Evolutionary conservation across 192 early-diverging fungal species (phyloP).

Genomic region (Oehlia diaphana): DNA sequence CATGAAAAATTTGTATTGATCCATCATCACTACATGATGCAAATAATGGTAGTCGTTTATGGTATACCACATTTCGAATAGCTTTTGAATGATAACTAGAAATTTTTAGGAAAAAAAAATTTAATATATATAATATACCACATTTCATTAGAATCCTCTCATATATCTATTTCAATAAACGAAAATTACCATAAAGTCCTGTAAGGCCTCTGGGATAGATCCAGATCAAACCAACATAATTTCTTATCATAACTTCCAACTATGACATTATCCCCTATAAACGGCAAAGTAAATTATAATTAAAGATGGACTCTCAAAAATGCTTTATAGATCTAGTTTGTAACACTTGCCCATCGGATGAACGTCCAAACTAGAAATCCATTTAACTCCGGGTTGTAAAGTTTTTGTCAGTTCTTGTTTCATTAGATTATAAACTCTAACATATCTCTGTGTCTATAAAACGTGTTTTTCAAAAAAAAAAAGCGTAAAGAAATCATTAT

Average conservation of each 20-base stretch:
- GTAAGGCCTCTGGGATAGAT: slow-evolving; percentile 90
- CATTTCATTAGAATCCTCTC: no score
- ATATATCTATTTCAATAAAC: no score
- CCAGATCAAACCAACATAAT: slow-evolving; percentile 97
- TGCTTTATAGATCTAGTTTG: not conserved
- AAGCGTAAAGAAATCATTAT: no score
- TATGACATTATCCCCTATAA: slow-evolving; percentile 83
- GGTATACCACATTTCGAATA: slow-evolving; percentile 85
- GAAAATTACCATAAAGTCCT: slow-evolving; percentile 74
- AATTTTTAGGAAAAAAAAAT: not conserved
- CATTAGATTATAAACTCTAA: slow-evolving; percentile 91
- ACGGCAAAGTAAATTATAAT: slow-evolving; percentile 5
- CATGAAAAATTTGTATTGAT: slow-evolving; percentile 93
- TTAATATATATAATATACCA: not conserved
- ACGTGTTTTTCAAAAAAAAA: not conserved
- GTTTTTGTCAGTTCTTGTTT: slow-evolving; percentile 84
- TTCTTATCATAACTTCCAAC: slow-evolving; percentile 95
- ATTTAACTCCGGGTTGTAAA: slow-evolving; percentile 83
- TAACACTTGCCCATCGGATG: slow-evolving; percentile 75
- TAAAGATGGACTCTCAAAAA: not conserved
- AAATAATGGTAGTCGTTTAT: slow-evolving; percentile 89
- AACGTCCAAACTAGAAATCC: slow-evolving; percentile 94
- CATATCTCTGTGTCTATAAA: slow-evolving; percentile 86
- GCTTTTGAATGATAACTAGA: slow-evolving; percentile 81
- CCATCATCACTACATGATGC: slow-evolving; percentile 93